A percentile compares a stretch with the other conserved stretches of the same genome.
Conservation (phyloP, 2,329 filamentous ascomycete species). For the Plenodomus tracheiphilus region DNA sequence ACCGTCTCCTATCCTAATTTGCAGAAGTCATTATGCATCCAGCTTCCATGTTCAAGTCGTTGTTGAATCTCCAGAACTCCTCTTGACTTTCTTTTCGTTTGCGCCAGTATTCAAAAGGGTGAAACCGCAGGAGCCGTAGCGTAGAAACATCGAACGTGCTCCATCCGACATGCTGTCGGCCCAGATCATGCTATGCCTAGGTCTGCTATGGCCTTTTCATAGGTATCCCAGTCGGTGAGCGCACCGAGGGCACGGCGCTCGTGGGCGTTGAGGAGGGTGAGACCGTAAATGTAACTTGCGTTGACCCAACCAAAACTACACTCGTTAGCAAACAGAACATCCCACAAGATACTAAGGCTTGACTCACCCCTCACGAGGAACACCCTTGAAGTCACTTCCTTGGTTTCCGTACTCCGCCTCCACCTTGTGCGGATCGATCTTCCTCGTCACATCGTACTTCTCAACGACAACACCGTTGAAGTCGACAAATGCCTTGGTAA, state of each 20-base stretch:
- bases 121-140: too few relatives aligned
- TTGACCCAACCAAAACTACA: slow-evolving; percentile 97
- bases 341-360: neutral
- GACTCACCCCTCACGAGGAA: slow-evolving; percentile 91
- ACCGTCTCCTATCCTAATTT: too few relatives aligned
- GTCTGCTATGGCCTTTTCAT: slow-evolving; percentile 65
- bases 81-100: too few relatives aligned
- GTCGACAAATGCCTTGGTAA: slow-evolving; percentile 96
- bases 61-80: too few relatives aligned
- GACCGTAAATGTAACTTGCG: slow-evolving; percentile 91
- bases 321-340: slow-evolving; percentile 25
- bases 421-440: slow-evolving; percentile 88
- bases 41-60: too few relatives aligned
- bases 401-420: slow-evolving; percentile 98
- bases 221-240: slow-evolving; percentile 83
- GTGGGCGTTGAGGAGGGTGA: slow-evolving; percentile 85
- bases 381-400: slow-evolving; percentile 91
- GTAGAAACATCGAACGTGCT: too few relatives aligned
- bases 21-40: too few relatives aligned
- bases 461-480: slow-evolving; percentile 98
- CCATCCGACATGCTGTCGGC: too few relatives aligned
- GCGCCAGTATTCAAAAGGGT: too few relatives aligned
- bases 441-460: slow-evolving; percentile 95
- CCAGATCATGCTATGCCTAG: slow-evolving; percentile 29
- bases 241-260: slow-evolving; percentile 87